phyloP scores from a whole-genome alignment of 1,284 basidiomycete genomes.

The Leucocoprinus gongylophorus region DNA sequence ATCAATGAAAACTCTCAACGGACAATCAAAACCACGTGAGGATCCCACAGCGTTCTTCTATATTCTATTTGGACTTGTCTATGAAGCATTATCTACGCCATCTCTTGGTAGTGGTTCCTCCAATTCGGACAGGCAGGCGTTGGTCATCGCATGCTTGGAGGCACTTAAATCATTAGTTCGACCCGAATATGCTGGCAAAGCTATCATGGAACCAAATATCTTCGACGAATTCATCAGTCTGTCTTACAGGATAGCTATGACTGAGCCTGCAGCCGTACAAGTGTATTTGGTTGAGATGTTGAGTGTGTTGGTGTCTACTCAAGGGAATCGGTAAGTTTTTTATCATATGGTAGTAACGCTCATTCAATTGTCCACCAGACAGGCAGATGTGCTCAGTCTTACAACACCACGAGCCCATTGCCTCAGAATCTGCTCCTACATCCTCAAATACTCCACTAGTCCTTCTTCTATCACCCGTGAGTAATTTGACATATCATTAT shows the following conservation, averaged over 20 bases:
- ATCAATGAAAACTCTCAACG: constrained; percentile 12
- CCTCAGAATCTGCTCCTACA: constrained; percentile 73
- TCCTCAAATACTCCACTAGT: constrained; percentile 66
- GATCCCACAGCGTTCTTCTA: constrained; percentile 85
- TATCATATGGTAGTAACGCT: constrained; percentile 7
- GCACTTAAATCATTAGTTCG: constrained; percentile 75
- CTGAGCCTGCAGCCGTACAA: constrained; percentile 72
- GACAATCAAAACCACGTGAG: constrained; percentile 32
- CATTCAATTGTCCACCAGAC: constrained; percentile 7
- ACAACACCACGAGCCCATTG: constrained; percentile 64
- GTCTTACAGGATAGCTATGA: constrained; percentile 86
- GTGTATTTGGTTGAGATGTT: constrained; percentile 72
- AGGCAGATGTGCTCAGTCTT: constrained; percentile 35
- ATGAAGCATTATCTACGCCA: constrained; percentile 76
- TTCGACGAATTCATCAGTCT: constrained; percentile 90
- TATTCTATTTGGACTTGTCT: constrained; percentile 87
- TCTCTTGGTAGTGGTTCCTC: constrained; percentile 48
- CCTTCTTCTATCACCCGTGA: constrained; percentile 51
- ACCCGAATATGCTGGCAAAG: constrained; percentile 75
- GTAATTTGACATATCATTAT: constrained; percentile 22
- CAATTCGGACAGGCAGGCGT: constrained; percentile 35
- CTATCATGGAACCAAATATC: constrained; percentile 71
- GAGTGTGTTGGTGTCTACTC: constrained; percentile 54
- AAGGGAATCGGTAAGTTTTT: constrained; percentile 28
- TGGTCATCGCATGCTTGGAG: constrained; percentile 68